phyloP scores from a whole-genome alignment of 2,329 filamentous ascomycete species.

The Colletotrichum sp. region DNA sequence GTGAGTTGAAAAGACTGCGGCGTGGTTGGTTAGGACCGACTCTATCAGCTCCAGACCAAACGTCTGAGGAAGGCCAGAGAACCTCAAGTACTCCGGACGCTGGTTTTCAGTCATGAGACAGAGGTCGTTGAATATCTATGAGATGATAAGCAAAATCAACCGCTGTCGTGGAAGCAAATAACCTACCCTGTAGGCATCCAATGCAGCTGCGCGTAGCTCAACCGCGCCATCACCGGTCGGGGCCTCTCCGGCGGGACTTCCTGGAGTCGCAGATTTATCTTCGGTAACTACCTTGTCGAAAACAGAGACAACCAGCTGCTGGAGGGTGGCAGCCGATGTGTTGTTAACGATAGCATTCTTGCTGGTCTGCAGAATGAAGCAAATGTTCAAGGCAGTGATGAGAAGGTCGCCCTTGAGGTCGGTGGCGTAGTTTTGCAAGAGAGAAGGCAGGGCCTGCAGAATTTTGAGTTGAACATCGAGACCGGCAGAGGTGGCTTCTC shows the following conservation, averaged over 20 bases:
- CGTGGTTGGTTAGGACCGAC: slow-evolving; percentile 85
- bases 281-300: slow-evolving; percentile 90
- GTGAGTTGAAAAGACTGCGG: slow-evolving; percentile 78
- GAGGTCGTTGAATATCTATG: slow-evolving; percentile 83
- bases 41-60: slow-evolving; percentile 93
- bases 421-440: slow-evolving; percentile 87
- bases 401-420: slow-evolving; percentile 84
- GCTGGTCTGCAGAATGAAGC: slow-evolving; percentile 86
- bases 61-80: slow-evolving; percentile 78
- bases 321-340: slow-evolving; percentile 93
- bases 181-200: slow-evolving; percentile 80
- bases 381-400: slow-evolving; percentile 85
- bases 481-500: slow-evolving; percentile 79
- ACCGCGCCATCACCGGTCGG: slow-evolving; percentile 69
- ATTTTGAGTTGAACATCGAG: slow-evolving; percentile 96
- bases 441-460: slow-evolving; percentile 85
- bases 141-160: slow-evolving; percentile 1
- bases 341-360: slow-evolving; percentile 95
- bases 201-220: slow-evolving; percentile 74
- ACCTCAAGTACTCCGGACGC: slow-evolving; percentile 80
- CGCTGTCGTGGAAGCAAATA: neutral
- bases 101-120: slow-evolving; percentile 88
- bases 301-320: slow-evolving; percentile 89
- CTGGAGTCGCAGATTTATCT: slow-evolving; percentile 64
- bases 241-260: slow-evolving; percentile 69